These are phyloP conservation scores for Trichoderma koningiopsis DNA, from an alignment of 2,329 filamentous ascomycete genomes.

Conservation along the genomic window DNA sequence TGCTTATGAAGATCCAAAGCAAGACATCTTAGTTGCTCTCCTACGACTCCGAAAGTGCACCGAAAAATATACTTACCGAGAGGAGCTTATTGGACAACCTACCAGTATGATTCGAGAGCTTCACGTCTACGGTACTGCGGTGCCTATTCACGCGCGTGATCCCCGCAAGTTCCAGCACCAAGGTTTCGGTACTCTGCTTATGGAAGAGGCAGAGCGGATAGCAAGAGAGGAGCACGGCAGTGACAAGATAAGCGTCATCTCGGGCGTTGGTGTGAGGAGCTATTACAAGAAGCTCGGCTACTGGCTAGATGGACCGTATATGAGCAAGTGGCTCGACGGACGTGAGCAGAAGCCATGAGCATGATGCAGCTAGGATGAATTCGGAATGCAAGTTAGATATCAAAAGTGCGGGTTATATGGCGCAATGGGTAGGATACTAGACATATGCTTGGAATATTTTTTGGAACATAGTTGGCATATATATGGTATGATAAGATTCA, in stretches of 20 bases:
- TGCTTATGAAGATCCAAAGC: conserved; percentile 96
- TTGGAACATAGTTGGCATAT: neutral
- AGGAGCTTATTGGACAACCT: conserved; percentile 81
- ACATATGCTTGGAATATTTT: neutral
- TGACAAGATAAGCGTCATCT: conserved; percentile 93
- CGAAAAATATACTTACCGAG: conserved; percentile 86
- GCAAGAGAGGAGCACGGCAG: conserved; percentile 93
- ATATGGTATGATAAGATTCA: too few relatives aligned
- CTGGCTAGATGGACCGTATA: conserved; percentile 88
- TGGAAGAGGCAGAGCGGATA: conserved; percentile 97
- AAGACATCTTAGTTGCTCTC: conserved; percentile 93
- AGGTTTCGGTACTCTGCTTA: conserved; percentile 90
- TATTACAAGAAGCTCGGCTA: conserved; percentile 96
- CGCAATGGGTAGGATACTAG: conserved; percentile 6
- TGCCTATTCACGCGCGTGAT: conserved; percentile 94
- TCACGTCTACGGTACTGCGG: conserved; percentile 94
- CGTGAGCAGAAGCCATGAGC: conserved; percentile 31
- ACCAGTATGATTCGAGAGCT: conserved; percentile 92
- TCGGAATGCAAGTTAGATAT: neutral
- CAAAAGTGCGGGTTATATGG: neutral
- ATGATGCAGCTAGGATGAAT: neutral
- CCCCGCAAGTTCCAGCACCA: conserved; percentile 98
- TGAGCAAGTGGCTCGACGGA: conserved; percentile 66
- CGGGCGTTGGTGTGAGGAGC: conserved; percentile 92
- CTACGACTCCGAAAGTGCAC: conserved; percentile 89